Base-by-base conservation (phyloP, 2,329 filamentous ascomycete genomes). In the Coleophoma cylindrospora region DNA sequence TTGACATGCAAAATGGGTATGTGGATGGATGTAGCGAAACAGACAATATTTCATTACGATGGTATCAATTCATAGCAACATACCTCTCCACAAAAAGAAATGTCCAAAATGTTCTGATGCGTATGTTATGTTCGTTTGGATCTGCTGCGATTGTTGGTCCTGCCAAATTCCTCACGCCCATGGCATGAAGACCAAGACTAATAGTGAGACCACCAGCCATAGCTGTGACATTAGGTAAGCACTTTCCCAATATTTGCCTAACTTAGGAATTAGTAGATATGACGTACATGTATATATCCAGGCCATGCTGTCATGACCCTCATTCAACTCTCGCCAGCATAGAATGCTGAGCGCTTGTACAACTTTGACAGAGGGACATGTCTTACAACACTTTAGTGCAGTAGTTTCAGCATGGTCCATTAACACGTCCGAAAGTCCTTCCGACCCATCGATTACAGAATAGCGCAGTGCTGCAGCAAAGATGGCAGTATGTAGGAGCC, bases 61-160 rank as follows among this genome's bases (percentile, higher is more conserved):
- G 36, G 36, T 38, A 22, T 4, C 3, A 14, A 17, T 19, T 3
- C 7, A 36, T 19, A 19, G 19, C 17, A 27, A 27, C 27, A 11
- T 27, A 49, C 47, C 41, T 21, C 11, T 49, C 47, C 3, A 49
- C 10, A 4, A 49, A 34, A 45, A 49, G 40, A 21, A 49, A 49
- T 32, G 32, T n/a, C 47, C 47, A 49, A 33, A 49, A 49, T 15
- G 47, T 45, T 45, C 40, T 32, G 32, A 45, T 21, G 37, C 47
- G 9, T 6, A 19, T 6, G 11, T 44, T 38, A 36, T 19, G 36
- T 27, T 27, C 27, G 27, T 8, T 27, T 27, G 27, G 9, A 19
- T 9, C 17, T 38, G 8, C 38, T 15, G 19, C 33, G 9, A 32
- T 33, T 33, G 27, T n/a, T 14, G 19, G 14, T 4, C 14, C 27